Conservation (phyloP, 2,329 filamentous ascomycete genomes). For the Cryphonectria radicalis region DNA sequence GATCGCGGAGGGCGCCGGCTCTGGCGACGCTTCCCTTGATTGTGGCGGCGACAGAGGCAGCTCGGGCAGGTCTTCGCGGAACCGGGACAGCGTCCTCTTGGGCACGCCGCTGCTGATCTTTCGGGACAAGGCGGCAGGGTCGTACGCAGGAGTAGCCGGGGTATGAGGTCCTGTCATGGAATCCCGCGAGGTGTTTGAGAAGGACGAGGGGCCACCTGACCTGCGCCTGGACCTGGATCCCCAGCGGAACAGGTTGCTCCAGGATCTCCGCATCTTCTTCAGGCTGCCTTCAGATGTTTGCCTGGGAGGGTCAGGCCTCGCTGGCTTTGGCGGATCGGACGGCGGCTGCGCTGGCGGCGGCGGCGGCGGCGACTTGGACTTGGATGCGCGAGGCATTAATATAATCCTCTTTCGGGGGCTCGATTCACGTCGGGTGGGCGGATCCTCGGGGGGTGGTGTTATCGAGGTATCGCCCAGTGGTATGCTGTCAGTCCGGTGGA, state of each 20-base stretch:
- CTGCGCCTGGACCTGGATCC: slow-evolving; percentile 62
- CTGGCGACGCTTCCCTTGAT: slow-evolving; percentile 79
- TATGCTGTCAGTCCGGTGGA: slow-evolving; percentile 54
- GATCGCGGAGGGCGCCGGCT: slow-evolving; percentile 46
- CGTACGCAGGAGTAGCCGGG: slow-evolving; percentile 32
- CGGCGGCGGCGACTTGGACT: slow-evolving; percentile 54
- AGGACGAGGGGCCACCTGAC: slow-evolving; percentile 70
- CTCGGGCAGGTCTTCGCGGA: slow-evolving; percentile 90
- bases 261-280: slow-evolving; percentile 50
- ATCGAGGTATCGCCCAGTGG: slow-evolving; percentile 39
- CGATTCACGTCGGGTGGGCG: slow-evolving; percentile 33
- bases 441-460: slow-evolving; percentile 30
- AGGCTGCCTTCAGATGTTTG: slow-evolving; percentile 60
- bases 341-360: slow-evolving; percentile 47
- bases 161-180: slow-evolving; percentile 66
- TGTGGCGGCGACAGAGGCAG: slow-evolving; percentile 83
- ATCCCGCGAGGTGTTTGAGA: slow-evolving; percentile 88
- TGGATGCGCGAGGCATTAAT: slow-evolving; percentile 51
- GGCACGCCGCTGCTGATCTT: slow-evolving; percentile 55
- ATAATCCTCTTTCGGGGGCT: slow-evolving; percentile 44
- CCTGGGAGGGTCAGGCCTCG: slow-evolving; percentile 55
- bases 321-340: slow-evolving; percentile 48
- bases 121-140: slow-evolving; percentile 40
- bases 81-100: slow-evolving; percentile 84
- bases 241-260: slow-evolving; percentile 78